Conservation (phyloP, 192 early-diverging fungal genomes). For the Kappamyces sp. region DNA sequence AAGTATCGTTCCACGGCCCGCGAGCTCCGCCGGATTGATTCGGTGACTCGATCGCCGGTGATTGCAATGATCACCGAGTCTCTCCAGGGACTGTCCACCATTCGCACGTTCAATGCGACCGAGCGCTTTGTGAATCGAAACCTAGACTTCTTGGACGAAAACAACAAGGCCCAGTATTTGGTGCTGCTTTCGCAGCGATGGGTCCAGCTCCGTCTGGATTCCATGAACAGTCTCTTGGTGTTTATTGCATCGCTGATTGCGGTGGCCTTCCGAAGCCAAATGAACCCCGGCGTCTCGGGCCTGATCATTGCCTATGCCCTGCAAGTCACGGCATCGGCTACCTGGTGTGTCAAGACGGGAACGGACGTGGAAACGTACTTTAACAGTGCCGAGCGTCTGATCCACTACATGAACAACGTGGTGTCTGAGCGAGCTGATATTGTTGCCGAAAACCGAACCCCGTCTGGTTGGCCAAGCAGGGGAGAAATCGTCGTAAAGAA, state of each 20-base stretch:
- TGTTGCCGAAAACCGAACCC: too few species aligned
- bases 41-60: slow-evolving; percentile 20
- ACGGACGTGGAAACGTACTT: neutral
- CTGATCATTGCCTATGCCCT: neutral
- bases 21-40: slow-evolving; percentile 36
- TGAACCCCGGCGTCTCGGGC: neutral
- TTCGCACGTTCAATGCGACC: slow-evolving; percentile 20
- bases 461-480: slow-evolving; percentile 61
- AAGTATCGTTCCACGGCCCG: slow-evolving; percentile 27
- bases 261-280: too few species aligned
- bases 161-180: slow-evolving; percentile 3
- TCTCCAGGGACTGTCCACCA: slow-evolving; percentile 22
- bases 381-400: neutral
- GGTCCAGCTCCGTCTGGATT: neutral
- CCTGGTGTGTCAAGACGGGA: neutral
- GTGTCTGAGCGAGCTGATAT: neutral
- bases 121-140: too few species aligned
- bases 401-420: neutral
- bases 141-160: neutral
- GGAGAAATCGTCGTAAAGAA: slow-evolving; percentile 67
- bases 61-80: slow-evolving; percentile 25
- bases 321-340: neutral
- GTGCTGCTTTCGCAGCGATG: neutral
- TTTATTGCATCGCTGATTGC: neutral
- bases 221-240: neutral